phyloP scores from a whole-genome alignment of 768 basidiomycete genomes.

The Pisolithus tinctorius region DNA sequence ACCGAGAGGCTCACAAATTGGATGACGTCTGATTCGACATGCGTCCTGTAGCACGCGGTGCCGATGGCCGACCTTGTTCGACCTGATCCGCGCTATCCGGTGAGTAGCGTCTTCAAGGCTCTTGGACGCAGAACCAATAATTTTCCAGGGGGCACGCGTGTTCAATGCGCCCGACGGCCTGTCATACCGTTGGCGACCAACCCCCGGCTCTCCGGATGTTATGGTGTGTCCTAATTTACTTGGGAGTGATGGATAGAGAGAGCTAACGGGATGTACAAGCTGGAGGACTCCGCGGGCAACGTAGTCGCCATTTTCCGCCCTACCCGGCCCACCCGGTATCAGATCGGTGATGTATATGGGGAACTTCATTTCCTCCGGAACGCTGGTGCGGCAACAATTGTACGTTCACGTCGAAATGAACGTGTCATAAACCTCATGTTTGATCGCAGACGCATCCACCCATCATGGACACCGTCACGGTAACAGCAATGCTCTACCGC shows the following conservation, averaged over 20 bases:
- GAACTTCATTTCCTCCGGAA: constrained; percentile 78
- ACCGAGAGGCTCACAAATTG: constrained; percentile 11
- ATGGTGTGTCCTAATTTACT: constrained; percentile 37
- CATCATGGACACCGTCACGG: constrained; percentile 83
- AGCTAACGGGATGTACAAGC: constrained; percentile 32
- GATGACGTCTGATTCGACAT: constrained; percentile 21
- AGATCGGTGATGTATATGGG: constrained; percentile 80
- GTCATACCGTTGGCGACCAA: constrained; percentile 76
- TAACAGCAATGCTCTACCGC: constrained; percentile 81
- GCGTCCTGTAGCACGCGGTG: constrained; percentile 51
- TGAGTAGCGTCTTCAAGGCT: constrained; percentile 30
- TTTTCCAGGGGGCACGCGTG: constrained; percentile 49
- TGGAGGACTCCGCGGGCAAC: constrained; percentile 62
- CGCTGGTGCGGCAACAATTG: constrained; percentile 78
- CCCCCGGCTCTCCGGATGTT: constrained; percentile 48
- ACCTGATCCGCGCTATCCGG: constrained; percentile 54
- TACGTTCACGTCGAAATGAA: constrained; percentile 29
- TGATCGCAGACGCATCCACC: constrained; percentile 69
- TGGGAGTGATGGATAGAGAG: constrained; percentile 1
- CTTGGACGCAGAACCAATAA: constrained; percentile 9
- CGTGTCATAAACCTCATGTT: constrained; percentile 18
- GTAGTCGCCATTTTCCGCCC: constrained; percentile 78
- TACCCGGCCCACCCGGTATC: constrained; percentile 71
- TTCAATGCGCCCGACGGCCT: constrained; percentile 82
- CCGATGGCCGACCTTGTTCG: constrained; percentile 82